phyloP scores from a whole-genome alignment of 2,329 filamentous ascomycete species.

The Alternaria tenuissima region DNA sequence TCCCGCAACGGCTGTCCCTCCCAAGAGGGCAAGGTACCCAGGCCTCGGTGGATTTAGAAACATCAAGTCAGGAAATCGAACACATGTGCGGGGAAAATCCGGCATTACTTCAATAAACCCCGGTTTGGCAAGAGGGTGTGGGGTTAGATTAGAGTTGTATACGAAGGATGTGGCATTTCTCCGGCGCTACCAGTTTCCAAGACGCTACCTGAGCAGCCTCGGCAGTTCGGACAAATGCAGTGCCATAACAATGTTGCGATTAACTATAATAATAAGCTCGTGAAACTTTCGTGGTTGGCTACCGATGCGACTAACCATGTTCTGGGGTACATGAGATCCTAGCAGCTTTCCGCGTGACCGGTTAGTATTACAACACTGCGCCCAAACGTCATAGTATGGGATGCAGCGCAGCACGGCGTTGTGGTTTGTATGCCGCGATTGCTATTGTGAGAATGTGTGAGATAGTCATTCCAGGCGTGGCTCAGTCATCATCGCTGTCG shows the following conservation, averaged over 20 bases:
- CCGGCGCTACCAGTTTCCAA: conserved; percentile 6
- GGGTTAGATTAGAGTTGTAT: conserved; percentile 18
- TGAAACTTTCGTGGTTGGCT: background rate
- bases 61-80: background rate
- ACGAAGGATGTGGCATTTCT: conserved; percentile 13
- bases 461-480: background rate
- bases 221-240: conserved; percentile 16
- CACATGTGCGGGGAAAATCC: background rate
- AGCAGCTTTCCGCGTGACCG: background rate
- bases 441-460: conserved; percentile 3
- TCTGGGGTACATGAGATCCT: background rate
- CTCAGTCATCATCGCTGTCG: conserved; percentile 40
- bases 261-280: background rate
- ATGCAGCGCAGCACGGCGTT: background rate
- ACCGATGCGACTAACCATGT: background rate
- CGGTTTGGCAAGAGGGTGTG: conserved; percentile 8
- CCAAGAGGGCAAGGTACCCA: conserved; percentile 1
- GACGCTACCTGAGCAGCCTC: background rate
- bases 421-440: background rate
- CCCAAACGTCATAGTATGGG: background rate
- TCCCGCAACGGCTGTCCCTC: background rate
- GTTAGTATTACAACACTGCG: background rate
- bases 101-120: background rate
- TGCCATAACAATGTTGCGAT: background rate
- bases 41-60: background rate